Evolutionary conservation across 2,329 filamentous ascomycete species (phyloP).

Genomic region (Periglandula ipomoeae): DNA sequence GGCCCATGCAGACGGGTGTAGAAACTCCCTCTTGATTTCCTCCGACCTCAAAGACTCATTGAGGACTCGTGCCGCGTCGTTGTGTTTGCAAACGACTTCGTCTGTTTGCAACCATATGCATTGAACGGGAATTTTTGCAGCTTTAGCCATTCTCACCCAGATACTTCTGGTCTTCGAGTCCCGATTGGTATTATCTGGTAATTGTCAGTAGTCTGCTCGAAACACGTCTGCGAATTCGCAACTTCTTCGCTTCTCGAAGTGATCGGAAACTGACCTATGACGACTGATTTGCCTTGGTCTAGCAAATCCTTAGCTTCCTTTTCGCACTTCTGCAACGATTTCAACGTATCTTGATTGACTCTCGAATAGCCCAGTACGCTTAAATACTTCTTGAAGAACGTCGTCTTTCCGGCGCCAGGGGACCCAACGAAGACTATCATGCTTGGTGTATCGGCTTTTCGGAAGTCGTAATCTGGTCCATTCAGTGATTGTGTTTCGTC

Average conservation of each 20-base stretch:
- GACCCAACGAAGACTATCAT: conserved; percentile 81
- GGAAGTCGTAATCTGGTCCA: conserved; percentile 32
- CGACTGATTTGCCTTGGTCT: conserved; percentile 57
- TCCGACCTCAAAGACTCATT: conserved; percentile 73
- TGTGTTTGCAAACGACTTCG: conserved; percentile 67
- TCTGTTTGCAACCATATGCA: conserved; percentile 78
- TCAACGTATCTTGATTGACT: conserved; percentile 84
- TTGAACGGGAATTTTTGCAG: conserved; percentile 64
- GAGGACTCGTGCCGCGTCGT: conserved; percentile 72
- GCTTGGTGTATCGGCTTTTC: conserved; percentile 58
- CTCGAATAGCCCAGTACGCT: conserved; percentile 72
- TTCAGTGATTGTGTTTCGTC: conserved; percentile 13
- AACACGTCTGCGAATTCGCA: too few relatives aligned
- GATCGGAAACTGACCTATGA: conserved; percentile 53
- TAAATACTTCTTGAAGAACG: conserved; percentile 73
- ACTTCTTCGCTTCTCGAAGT: not conserved
- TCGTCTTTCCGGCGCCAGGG: conserved; percentile 85
- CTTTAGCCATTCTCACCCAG: conserved; percentile 69
- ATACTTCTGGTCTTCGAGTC: conserved; percentile 66
- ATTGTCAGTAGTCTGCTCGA: not conserved
- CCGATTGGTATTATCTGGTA: conserved; percentile 87
- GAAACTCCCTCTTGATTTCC: conserved; percentile 44
- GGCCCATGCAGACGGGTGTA: conserved; percentile 75
- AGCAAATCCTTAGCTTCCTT: conserved; percentile 62
- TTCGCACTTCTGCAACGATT: conserved; percentile 61